Evolutionary conservation across 768 basidiomycete species (phyloP).

Genomic region (Suillus spraguei): DNA sequence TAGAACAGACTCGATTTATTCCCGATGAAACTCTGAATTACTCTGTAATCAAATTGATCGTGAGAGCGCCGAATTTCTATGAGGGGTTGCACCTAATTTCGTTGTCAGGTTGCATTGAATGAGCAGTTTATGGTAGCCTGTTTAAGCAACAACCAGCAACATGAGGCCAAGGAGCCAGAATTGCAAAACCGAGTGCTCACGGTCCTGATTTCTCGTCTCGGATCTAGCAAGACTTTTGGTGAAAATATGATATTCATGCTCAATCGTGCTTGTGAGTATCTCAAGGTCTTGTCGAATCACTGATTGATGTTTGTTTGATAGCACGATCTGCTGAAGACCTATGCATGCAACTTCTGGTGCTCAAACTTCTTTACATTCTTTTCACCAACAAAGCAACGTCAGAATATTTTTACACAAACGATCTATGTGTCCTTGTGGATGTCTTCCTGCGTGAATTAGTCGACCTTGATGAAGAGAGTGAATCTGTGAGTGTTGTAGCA

Average conservation of each 20-base stretch:
- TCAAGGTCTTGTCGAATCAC: background rate
- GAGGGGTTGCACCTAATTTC: slow-evolving; percentile 7
- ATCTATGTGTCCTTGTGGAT: slow-evolving; percentile 93
- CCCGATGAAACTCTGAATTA: slow-evolving; percentile 95
- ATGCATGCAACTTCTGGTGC: slow-evolving; percentile 91
- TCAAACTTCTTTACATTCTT: slow-evolving; percentile 93
- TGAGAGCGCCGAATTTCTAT: slow-evolving; percentile 39
- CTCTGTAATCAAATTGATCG: slow-evolving; percentile 91
- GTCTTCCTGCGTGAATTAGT: slow-evolving; percentile 95
- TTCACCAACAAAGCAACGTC: slow-evolving; percentile 92
- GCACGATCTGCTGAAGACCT: slow-evolving; percentile 88
- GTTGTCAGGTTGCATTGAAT: slow-evolving; percentile 79
- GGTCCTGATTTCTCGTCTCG: slow-evolving; percentile 81
- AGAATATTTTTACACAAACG: slow-evolving; percentile 98
- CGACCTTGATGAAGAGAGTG: slow-evolving; percentile 91
- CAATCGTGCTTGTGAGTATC: slow-evolving; percentile 82
- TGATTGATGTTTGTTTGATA: slow-evolving; percentile 33
- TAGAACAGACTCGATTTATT: slow-evolving; percentile 88
- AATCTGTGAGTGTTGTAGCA: slow-evolving; percentile 64
- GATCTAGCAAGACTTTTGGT: slow-evolving; percentile 92
- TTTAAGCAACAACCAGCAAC: slow-evolving; percentile 37
- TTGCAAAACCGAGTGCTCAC: slow-evolving; percentile 77
- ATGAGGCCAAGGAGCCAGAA: slow-evolving; percentile 37
- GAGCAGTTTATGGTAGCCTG: slow-evolving; percentile 98
- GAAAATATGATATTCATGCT: slow-evolving; percentile 99